A percentile compares a stretch with the other conserved stretches of the same genome.
Evolutionary conservation across 179 eudicot genomes (phyloP).

Genomic region (Beta corolliflora): DNA sequence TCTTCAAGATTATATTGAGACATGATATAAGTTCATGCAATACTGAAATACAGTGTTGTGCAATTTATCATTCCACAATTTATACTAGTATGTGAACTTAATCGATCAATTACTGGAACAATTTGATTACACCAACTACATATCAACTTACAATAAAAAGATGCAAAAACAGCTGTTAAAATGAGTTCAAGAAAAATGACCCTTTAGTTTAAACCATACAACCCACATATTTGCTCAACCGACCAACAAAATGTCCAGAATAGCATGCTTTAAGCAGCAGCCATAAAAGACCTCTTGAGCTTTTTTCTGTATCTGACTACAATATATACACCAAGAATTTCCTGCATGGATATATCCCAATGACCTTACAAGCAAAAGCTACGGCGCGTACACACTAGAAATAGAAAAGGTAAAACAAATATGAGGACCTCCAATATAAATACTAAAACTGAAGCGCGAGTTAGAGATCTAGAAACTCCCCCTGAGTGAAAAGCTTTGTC

Average conservation of each 20-base stretch:
- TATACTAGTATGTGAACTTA: too few species aligned
- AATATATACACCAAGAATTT: constrained; percentile 31
- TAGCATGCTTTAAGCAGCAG: constrained; percentile 3
- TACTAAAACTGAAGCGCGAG: background rate
- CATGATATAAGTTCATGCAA: too few species aligned
- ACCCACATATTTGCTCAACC: constrained; percentile 1
- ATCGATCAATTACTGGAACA: background rate
- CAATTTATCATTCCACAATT: too few species aligned
- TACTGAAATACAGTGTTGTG: too few species aligned
- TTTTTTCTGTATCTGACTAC: constrained; percentile 19
- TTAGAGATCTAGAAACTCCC: background rate
- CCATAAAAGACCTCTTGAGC: background rate
- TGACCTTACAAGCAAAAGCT: constrained; percentile 27
- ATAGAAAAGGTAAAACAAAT: background rate
- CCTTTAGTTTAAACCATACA: constrained; percentile 3
- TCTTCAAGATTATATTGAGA: too few species aligned
- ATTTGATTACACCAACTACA: background rate
- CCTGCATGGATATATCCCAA: constrained; percentile 23
- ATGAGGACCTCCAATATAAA: background rate
- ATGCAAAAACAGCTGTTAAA: background rate
- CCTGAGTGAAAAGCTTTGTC: constrained; percentile 4
- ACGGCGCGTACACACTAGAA: constrained; percentile 19
- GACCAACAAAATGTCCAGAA: background rate
- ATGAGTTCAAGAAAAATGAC: background rate
- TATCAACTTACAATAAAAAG: background rate